Evolutionary conservation across 805 yeast genomes (phyloP), one percentile per base, ranked within the genome.

Genomic region (Kuraishia ogatae): DNA sequence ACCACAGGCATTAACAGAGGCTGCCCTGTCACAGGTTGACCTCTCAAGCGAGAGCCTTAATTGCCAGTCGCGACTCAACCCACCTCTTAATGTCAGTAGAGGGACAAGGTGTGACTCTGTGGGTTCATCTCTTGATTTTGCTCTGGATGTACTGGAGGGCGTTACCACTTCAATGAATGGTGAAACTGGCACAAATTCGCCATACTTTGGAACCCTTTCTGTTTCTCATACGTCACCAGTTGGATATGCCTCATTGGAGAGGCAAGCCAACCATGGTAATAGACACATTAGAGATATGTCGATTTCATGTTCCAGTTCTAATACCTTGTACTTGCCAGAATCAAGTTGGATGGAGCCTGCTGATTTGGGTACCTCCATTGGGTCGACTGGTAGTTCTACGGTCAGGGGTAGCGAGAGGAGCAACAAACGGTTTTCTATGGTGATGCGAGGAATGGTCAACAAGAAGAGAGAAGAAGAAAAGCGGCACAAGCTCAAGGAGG

Each of bases 51-150:
- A 22, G 35, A n/a, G 49, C 43, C 29, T 19, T 13, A 43, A 26
- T 22, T 55, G 43, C 50, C 47, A 2, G 10, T 21, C 35, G 50
- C 35, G 17, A 39, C 46, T 39, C 52, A 24, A 21, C 26, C 53
- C 51, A 56, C 47, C 67, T 63, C 51, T 67, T 64, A 35, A 60
- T 57, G 2, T 68, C 68, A 1, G 51, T 64, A 24, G 52, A 61
- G 50, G 61, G 62, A 5, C 47, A 56, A 2, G 50, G 13, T 48
- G 26, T 24, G 50, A 22, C 8, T 64, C 70, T 1, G 51, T 58
- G 10, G 54, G 57, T 2, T 64, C 69, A 2, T 66, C 70, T 15
- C 49, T 67, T 24, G 71, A 66, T 48, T 62, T 65, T 0, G 58
- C 64, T 21, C 54, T 67, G 35, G 67, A 62, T 53, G 54, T 58